phyloP scores from a whole-genome alignment of 768 basidiomycete genomes.

The Arthromyces matolae region DNA sequence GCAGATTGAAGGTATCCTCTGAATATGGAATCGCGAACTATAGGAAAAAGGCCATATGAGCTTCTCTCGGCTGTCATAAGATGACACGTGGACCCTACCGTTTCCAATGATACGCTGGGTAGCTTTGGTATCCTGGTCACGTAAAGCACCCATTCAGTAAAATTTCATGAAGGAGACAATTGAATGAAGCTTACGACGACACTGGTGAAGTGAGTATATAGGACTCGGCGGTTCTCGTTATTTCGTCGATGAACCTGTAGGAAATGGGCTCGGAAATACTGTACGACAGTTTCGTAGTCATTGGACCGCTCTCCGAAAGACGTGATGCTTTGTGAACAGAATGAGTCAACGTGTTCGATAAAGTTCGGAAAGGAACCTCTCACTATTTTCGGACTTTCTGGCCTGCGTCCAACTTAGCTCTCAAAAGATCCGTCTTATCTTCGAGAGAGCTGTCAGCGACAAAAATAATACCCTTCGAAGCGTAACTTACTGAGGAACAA shows the following conservation, averaged over 20 bases:
- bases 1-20: constrained; percentile 71
- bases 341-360: neutral
- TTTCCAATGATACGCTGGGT: constrained; percentile 82
- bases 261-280: constrained; percentile 88
- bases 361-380: constrained; percentile 19
- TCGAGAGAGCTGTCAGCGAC: constrained; percentile 2
- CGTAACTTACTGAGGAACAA: constrained; percentile 53
- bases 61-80: constrained; percentile 2
- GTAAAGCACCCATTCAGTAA: constrained; percentile 1
- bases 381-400: constrained; percentile 78
- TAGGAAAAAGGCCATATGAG: constrained; percentile 13
- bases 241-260: constrained; percentile 77
- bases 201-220: constrained; percentile 80
- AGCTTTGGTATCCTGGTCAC: constrained; percentile 68
- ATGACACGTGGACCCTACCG: constrained; percentile 41
- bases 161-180: neutral
- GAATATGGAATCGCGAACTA: constrained; percentile 75
- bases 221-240: constrained; percentile 74
- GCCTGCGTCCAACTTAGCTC: constrained; percentile 66
- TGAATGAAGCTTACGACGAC: constrained; percentile 53
- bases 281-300: constrained; percentile 75
- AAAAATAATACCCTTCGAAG: neutral
- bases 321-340: constrained; percentile 51
- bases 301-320: constrained; percentile 80
- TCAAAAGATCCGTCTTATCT: constrained; percentile 81